Evolutionary conservation across 2,329 filamentous ascomycete genomes (phyloP).

Genomic region (Phyllachora maydis): DNA sequence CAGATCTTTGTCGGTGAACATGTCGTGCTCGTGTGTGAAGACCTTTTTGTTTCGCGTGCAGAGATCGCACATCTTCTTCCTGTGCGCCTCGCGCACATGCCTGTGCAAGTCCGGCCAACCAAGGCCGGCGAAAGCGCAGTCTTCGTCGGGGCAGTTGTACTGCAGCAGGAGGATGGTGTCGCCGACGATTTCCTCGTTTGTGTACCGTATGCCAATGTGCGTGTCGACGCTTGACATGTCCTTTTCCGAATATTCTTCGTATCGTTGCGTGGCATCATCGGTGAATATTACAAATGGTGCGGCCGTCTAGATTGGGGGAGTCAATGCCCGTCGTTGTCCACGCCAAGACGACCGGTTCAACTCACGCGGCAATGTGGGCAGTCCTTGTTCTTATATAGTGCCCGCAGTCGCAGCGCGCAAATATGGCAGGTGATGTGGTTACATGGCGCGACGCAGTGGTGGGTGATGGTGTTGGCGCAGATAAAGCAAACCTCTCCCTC

Average conservation of each 20-base stretch:
- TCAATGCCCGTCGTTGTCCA: too few species aligned
- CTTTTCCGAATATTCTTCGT: slow-evolving; percentile 54
- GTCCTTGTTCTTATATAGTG: slow-evolving; percentile 87
- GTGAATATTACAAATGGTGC: slow-evolving; percentile 80
- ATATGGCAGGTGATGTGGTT: slow-evolving; percentile 97
- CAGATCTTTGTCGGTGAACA: slow-evolving; percentile 66
- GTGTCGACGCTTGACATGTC: slow-evolving; percentile 66
- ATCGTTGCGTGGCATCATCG: slow-evolving; percentile 62
- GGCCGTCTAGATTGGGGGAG: slow-evolving; percentile 33
- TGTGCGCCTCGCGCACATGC: slow-evolving; percentile 66
- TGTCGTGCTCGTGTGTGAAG: slow-evolving; percentile 91
- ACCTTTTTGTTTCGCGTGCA: slow-evolving; percentile 92
- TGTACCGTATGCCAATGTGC: slow-evolving; percentile 81
- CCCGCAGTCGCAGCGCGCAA: slow-evolving; percentile 75
- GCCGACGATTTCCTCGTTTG: slow-evolving; percentile 72
- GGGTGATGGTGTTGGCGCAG: slow-evolving; percentile 75
- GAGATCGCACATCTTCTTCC: slow-evolving; percentile 79
- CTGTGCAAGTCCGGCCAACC: slow-evolving; percentile 37
- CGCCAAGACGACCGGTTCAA: slow-evolving; percentile 4
- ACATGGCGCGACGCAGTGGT: slow-evolving; percentile 78
- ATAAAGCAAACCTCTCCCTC: slow-evolving; percentile 90
- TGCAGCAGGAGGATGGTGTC: slow-evolving; percentile 74
- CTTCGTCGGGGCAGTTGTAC: slow-evolving; percentile 81
- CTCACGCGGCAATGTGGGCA: slow-evolving; percentile 87
- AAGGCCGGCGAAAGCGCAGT: slow-evolving; percentile 64